A percentile compares a stretch with the other conserved stretches of the same genome.
These are phyloP conservation scores for Ceratocystis huliohia DNA, from an alignment of 2,329 filamentous ascomycete species.

Conservation along the genomic window DNA sequence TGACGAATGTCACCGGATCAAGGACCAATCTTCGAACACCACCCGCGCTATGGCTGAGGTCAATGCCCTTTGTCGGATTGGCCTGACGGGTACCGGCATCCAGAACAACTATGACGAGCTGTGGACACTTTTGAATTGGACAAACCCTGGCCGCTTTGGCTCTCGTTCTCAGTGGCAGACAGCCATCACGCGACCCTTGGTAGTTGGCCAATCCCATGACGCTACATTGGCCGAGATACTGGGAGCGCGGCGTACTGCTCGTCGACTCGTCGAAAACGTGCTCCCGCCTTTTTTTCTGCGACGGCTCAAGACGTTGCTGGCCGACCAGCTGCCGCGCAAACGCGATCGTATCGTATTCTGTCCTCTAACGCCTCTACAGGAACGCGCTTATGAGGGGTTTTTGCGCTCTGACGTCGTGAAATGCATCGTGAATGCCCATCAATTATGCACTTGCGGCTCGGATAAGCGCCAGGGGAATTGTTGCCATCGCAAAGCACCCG, in stretches of 20 bases:
- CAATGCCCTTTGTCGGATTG: conserved; percentile 84
- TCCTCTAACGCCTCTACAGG: conserved; percentile 69
- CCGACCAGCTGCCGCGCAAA: conserved; percentile 87
- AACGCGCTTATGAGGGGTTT: conserved; percentile 70
- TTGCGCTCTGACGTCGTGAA: conserved; percentile 46
- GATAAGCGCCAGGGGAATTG: conserved; percentile 65
- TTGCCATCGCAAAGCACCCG: conserved; percentile 44
- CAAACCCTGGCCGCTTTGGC: conserved; percentile 64
- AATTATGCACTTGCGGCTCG: conserved; percentile 57
- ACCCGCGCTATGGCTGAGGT: conserved; percentile 80
- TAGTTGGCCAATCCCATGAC: conserved; percentile 82
- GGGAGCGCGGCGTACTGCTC: conserved; percentile 65
- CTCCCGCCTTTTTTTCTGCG: conserved; percentile 82
- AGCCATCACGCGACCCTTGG: conserved; percentile 66
- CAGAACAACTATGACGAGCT: conserved; percentile 97
- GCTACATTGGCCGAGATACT: conserved; percentile 74
- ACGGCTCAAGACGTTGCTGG: conserved; percentile 84
- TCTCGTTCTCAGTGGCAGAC: conserved; percentile 61
- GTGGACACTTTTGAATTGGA: conserved; percentile 94
- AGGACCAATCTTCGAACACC: conserved; percentile 62
- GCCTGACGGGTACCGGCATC: conserved; percentile 87
- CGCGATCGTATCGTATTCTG: conserved; percentile 92
- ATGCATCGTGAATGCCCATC: conserved; percentile 52
- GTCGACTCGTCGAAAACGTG: conserved; percentile 73
- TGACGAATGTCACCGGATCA: conserved; percentile 85